Evolutionary conservation across 1,284 basidiomycete species (phyloP).

Genomic region (Irpex sp.): DNA sequence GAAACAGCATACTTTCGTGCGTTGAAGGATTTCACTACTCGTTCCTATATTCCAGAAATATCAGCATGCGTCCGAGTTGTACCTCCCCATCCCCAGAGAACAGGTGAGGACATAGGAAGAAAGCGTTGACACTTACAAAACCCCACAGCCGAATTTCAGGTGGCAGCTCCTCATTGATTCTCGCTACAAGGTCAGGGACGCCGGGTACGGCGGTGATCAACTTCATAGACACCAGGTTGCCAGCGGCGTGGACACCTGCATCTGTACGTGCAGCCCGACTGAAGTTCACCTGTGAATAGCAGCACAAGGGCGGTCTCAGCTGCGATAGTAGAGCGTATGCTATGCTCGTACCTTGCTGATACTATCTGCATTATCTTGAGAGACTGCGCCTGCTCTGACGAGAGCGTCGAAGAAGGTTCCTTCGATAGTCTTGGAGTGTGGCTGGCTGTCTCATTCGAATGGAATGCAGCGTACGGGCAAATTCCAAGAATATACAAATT

Average conservation of each 20-base stretch:
- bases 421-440: conserved; percentile 81
- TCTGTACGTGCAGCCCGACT: conserved; percentile 94
- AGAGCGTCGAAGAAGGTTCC: conserved; percentile 87
- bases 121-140: conserved; percentile 49
- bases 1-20: conserved; percentile 64
- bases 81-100: too few species aligned
- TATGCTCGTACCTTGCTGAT: conserved; percentile 69
- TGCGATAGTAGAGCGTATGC: neutral
- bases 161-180: conserved; percentile 86
- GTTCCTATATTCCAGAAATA: conserved; percentile 36
- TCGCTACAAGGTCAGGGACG: conserved; percentile 67
- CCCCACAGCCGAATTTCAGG: conserved; percentile 93
- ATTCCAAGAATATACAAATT: neutral
- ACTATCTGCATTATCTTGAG: conserved; percentile 89
- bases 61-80: neutral
- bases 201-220: conserved; percentile 79
- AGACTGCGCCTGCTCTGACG: conserved; percentile 88
- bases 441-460: conserved; percentile 45
- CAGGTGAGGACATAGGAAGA: neutral
- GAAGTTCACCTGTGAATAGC: conserved; percentile 64
- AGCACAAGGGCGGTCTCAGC: neutral
- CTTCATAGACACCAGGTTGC: conserved; percentile 91
- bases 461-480: neutral
- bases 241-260: conserved; percentile 96
- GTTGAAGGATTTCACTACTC: conserved; percentile 92